A percentile compares a stretch with the other conserved stretches of the same genome.
These are phyloP conservation scores for Fusarium redolens DNA, from an alignment of 2,329 filamentous ascomycete genomes.

Conservation along the genomic window DNA sequence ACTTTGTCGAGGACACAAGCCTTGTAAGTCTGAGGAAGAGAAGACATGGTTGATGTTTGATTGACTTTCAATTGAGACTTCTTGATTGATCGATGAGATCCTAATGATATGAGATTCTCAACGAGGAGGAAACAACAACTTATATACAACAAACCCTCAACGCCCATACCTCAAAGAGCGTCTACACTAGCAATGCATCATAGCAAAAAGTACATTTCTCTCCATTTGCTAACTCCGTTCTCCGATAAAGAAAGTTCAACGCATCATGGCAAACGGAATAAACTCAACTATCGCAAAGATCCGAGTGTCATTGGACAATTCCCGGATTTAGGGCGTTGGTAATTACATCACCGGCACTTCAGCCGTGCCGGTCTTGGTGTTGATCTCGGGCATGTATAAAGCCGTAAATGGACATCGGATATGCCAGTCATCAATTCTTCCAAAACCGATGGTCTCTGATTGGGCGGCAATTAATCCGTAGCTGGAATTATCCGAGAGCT, in stretches of 20 bases:
- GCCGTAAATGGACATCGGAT: slow-evolving; percentile 22
- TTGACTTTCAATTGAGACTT: background rate
- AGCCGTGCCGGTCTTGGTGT: background rate
- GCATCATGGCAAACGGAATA: background rate
- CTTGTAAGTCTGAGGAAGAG: slow-evolving; percentile 74
- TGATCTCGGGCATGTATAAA: slow-evolving; percentile 33
- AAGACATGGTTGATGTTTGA: slow-evolving; percentile 38
- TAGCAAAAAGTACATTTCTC: background rate
- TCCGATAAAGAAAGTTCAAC: background rate
- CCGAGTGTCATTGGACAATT: background rate
- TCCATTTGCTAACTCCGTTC: slow-evolving; percentile 7
- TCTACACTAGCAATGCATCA: background rate
- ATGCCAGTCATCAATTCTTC: slow-evolving; percentile 30
- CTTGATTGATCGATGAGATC: background rate
- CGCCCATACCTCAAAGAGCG: background rate
- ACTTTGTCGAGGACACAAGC: slow-evolving; percentile 69
- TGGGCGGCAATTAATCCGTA: slow-evolving; percentile 33
- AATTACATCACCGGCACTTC: slow-evolving; percentile 25
- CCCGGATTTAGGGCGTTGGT: slow-evolving; percentile 15
- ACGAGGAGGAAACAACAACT: background rate
- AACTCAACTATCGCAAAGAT: background rate
- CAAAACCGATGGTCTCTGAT: slow-evolving; percentile 31
- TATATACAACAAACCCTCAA: slow-evolving; percentile 2
- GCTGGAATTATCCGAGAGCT: slow-evolving; percentile 17
- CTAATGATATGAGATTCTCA: background rate